These are phyloP conservation scores for Hysterium pulicare DNA, from an alignment of 2,329 filamentous ascomycete species.

Conservation along the genomic window DNA sequence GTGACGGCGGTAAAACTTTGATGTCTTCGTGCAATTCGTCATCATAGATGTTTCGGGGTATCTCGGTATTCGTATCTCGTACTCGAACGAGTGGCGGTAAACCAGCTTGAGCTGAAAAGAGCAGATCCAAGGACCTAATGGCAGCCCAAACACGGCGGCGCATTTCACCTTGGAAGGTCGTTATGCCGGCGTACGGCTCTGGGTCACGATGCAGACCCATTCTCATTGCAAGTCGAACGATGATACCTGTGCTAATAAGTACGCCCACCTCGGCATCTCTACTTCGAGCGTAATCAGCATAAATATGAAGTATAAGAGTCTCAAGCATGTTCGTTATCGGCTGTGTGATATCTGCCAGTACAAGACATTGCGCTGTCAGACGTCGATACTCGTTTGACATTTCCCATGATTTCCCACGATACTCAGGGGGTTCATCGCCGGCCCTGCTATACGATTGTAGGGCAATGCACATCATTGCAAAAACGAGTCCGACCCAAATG, in stretches of 20 bases:
- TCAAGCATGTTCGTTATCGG: slow-evolving; percentile 74
- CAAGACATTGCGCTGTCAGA: slow-evolving; percentile 73
- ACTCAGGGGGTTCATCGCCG: slow-evolving; percentile 76
- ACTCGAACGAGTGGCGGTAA: slow-evolving; percentile 65
- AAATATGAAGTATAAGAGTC: slow-evolving; percentile 70
- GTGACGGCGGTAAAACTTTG: slow-evolving; percentile 63
- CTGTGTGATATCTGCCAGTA: slow-evolving; percentile 73
- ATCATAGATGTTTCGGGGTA: slow-evolving; percentile 76
- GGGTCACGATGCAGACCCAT: slow-evolving; percentile 79
- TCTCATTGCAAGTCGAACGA: slow-evolving; percentile 62
- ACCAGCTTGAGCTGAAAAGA: slow-evolving; percentile 71
- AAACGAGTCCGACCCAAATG: slow-evolving; percentile 76
- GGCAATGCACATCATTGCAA: slow-evolving; percentile 71
- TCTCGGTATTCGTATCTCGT: slow-evolving; percentile 69
- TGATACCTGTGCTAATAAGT: slow-evolving; percentile 58
- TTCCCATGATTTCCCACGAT: slow-evolving; percentile 60
- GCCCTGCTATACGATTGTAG: slow-evolving; percentile 77
- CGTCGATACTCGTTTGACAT: slow-evolving; percentile 58
- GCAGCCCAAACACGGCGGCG: slow-evolving; percentile 63
- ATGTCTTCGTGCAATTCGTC: slow-evolving; percentile 72
- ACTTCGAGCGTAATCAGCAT: slow-evolving; percentile 70
- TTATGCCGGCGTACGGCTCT: slow-evolving; percentile 68
- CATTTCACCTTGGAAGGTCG: slow-evolving; percentile 73
- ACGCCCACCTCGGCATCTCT: slow-evolving; percentile 71
- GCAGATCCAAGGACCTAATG: slow-evolving; percentile 68